A percentile compares a stretch with the other conserved stretches of the same genome.
Conservation (phyloP, 2,329 filamentous ascomycete genomes). For the Arthrobotrys conoides region DNA sequence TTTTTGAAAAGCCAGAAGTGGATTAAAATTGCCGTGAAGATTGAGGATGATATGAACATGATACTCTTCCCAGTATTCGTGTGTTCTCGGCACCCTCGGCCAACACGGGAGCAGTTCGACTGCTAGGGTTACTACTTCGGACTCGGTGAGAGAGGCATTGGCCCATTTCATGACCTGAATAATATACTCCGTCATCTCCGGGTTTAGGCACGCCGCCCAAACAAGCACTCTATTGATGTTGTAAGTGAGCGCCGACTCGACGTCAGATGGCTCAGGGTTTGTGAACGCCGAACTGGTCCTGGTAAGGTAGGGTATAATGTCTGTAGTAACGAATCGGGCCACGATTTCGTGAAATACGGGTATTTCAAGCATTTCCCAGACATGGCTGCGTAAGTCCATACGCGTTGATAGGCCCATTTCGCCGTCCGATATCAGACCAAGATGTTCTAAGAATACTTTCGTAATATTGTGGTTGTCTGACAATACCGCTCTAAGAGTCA, state of each 20-base stretch:
- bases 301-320: neutral
- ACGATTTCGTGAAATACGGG: neutral
- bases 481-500: neutral
- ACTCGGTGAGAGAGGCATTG: neutral
- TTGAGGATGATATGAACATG: too few relatives aligned
- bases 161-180: neutral
- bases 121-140: neutral
- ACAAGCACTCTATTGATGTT: neutral
- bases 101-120: neutral
- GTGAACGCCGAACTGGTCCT: neutral
- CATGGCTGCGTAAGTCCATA: neutral
- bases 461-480: neutral
- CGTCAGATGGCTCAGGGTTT: too few relatives aligned
- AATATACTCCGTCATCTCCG: conserved; percentile 1
- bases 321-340: neutral
- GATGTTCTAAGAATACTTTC: neutral
- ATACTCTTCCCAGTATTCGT: too few relatives aligned
- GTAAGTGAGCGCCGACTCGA: neutral
- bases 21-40: too few relatives aligned
- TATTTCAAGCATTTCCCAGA: neutral
- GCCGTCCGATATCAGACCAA: neutral
- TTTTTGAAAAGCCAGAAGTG: neutral
- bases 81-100: neutral
- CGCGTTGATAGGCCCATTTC: neutral
- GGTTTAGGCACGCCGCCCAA: neutral